phyloP scores from a whole-genome alignment of 2,329 filamentous ascomycete species.

The Sphaerulina musiva region DNA sequence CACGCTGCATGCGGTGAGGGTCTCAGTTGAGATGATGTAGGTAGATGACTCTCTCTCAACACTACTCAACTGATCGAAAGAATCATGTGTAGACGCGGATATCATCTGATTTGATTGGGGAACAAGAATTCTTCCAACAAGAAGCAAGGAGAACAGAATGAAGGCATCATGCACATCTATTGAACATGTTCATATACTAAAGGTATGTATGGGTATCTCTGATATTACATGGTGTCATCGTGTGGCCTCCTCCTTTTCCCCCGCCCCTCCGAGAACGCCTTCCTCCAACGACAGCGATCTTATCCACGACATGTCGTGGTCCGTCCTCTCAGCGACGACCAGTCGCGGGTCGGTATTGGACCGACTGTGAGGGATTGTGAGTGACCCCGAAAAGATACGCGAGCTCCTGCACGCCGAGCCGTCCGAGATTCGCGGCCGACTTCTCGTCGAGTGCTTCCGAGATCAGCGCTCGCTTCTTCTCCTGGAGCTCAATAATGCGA shows the following conservation, averaged over 20 bases:
- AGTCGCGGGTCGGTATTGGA: slow-evolving; percentile 18
- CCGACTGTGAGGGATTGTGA: slow-evolving; percentile 19
- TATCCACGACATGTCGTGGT: neutral
- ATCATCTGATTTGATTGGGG: too few relatives aligned
- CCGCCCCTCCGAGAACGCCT: neutral
- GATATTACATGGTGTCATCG: neutral
- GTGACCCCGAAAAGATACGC: slow-evolving; percentile 58
- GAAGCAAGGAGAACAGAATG: too few relatives aligned
- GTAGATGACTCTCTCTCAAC: too few relatives aligned
- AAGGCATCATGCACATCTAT: neutral
- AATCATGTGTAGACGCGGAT: too few relatives aligned
- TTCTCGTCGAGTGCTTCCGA: slow-evolving; percentile 73
- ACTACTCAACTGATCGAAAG: too few relatives aligned
- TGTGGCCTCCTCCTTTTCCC: neutral
- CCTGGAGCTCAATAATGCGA: slow-evolving; percentile 71
- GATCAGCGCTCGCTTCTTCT: slow-evolving; percentile 70
- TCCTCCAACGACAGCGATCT: neutral
- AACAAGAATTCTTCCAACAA: too few relatives aligned
- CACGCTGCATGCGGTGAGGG: too few relatives aligned
- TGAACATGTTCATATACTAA: neutral
- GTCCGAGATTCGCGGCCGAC: slow-evolving; percentile 58
- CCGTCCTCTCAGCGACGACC: neutral
- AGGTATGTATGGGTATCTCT: neutral
- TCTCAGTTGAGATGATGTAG: too few relatives aligned
- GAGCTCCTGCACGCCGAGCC: slow-evolving; percentile 61